Evolutionary conservation across 371 early-diverging fungal species (phyloP), one percentile per base, ranked within the genome.

Genomic region (Thermomucor indicae-seudaticae): DNA sequence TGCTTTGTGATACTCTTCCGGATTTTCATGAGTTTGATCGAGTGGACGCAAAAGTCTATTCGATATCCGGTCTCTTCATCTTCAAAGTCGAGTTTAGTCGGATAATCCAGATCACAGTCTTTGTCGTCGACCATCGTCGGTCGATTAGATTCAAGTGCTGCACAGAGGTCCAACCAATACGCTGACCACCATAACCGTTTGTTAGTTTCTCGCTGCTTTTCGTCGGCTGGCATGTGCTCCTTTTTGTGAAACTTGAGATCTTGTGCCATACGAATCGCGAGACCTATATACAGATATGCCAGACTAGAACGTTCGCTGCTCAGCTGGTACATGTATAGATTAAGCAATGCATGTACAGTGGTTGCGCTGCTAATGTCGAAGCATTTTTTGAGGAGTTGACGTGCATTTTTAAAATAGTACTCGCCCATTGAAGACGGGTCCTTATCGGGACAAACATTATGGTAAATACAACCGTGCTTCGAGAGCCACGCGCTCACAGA

Each of bases 261-360:
- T 53, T 83, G 83, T 1, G 83, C 83, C 83, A 83, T 83, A 11
- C 83, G 76, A 31, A 80, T 79, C 0, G 80, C 83, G 39, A 83
- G 57, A 19, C 83, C 80, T 42, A 76, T 79, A 29, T 83, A 80
- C 24, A 79, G 67, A 54, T 79, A 79, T 12, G 80, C 76, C 37
- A 79, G 52, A 46, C 75, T 72, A 2, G 83, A 74, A n/a, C 78
- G 65, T 17, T 78, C 83, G 25, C 71, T 67, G 48, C 69, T 75
- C 19, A 80, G 51, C 42, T 83, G 83, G 31, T 80, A 83, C 80
- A 80, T 80, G 65, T 83, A 83, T 5, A 83, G 58, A 40, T 80
- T 78, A 39, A 83, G 54, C 0, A 83, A 56, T 0, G 83, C 80
- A 29, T 83, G 80, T 16, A 83, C 65, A 1, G 83, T 83, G 2